Evolutionary conservation across 2,329 filamentous ascomycete species (phyloP), one percentile per base, ranked within the genome.

Genomic region (Aspergillus neoniger): DNA sequence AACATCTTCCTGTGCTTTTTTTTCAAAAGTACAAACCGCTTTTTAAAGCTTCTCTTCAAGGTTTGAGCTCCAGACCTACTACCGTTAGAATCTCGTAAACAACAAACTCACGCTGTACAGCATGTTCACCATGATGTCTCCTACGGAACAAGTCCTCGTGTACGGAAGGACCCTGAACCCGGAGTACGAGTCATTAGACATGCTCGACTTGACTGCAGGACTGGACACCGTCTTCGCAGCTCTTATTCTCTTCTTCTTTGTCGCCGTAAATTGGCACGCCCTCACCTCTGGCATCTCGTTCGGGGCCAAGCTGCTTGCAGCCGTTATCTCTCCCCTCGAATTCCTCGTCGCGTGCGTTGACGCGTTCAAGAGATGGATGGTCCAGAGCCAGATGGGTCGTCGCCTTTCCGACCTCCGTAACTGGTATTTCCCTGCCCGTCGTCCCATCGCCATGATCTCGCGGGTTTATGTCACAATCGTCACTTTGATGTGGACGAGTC

Each of bases 141-240:
- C 55, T 14, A 7, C 36, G 4, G 63, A 67, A n/a, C 63, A 67
- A 44, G 6, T 59, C 9, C 63, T 65, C 39, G 44, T 67, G 14
- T 66, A 58, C 39, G 66, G 65, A 10, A 55, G 60, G 8, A 57
- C 56, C 7, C 30, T 59, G 36, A 54, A 63, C 12, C 17, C 59
- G 2, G 57, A 57, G 17, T 6, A 49, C 23, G 39, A 57, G 10
- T 52, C 43, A 17, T 5, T 64, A 12, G 48, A 47, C 17, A 38
- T 57, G 6, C 23, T 60, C 14, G 65, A 68, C 44, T 36, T 65
- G 15, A 65, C 58, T n/a, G 21, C 41, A 5, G 53, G 54, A 0
- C 61, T 59, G 12, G 58, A 57, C 17, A 48, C 62, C 3, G 9
- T 58, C 9, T 62, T 67, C 25, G 53, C 55, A 14, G 12, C 41